Evolutionary conservation across 2,329 filamentous ascomycete genomes (phyloP).

Genomic region (Parastagonospora avenae): DNA sequence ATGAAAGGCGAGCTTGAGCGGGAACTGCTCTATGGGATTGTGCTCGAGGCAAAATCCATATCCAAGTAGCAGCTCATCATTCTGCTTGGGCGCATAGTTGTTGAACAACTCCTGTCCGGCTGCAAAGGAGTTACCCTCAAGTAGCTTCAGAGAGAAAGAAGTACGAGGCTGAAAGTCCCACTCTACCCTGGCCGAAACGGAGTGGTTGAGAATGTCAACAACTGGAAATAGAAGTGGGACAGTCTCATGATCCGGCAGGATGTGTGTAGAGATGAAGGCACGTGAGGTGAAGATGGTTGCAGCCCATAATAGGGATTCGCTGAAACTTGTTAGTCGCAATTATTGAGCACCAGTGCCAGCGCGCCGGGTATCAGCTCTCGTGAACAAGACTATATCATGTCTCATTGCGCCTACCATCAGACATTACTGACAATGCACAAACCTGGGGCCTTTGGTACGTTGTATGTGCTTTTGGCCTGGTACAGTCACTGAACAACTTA

Average conservation of each 20-base stretch:
- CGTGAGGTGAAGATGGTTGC: conserved; percentile 58
- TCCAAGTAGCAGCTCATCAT: conserved; percentile 58
- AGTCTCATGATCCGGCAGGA: conserved; percentile 33
- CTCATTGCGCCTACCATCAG: no score
- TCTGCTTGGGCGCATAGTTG: conserved; percentile 60
- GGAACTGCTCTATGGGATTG: conserved; percentile 55
- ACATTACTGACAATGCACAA: no score
- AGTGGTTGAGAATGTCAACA: conserved; percentile 57
- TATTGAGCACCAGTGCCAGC: not conserved
- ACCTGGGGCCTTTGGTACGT: not conserved
- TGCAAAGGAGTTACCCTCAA: conserved; percentile 40
- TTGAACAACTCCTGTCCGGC: conserved; percentile 55
- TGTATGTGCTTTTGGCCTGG: conserved; percentile 2
- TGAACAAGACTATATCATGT: no score
- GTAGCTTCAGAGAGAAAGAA: conserved; percentile 48
- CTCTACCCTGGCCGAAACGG: conserved; percentile 51
- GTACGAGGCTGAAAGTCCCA: conserved; percentile 48
- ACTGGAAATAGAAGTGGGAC: conserved; percentile 55
- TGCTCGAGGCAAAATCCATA: conserved; percentile 58
- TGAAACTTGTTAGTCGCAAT: conserved; percentile 33
- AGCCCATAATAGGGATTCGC: conserved; percentile 57
- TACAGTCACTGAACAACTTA: conserved; percentile 23
- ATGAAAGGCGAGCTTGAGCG: conserved; percentile 50
- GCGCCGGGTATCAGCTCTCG: no score
- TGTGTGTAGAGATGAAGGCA: conserved; percentile 53